Conservation (phyloP, 1,139 yeast species). For the Taphrina flavorubra region DNA sequence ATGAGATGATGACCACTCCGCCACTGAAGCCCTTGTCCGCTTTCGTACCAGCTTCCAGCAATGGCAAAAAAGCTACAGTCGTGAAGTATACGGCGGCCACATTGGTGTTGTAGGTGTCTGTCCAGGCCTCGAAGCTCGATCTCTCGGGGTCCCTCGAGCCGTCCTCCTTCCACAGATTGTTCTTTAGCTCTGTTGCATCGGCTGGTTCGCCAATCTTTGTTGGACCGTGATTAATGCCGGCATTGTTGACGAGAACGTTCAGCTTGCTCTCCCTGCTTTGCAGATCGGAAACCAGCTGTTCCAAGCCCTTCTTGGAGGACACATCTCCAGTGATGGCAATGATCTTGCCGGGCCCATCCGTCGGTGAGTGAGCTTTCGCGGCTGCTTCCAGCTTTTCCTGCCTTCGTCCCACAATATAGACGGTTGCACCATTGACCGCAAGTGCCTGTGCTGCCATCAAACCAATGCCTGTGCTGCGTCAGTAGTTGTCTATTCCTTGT, state of each 20-base stretch:
- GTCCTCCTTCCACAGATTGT: conserved; percentile 27
- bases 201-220: conserved; percentile 8
- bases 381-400: conserved; percentile 54
- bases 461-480: background rate
- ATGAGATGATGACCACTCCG: conserved; percentile 30
- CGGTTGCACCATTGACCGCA: conserved; percentile 55
- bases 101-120: conserved; percentile 31
- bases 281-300: conserved; percentile 41
- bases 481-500: too few relatives aligned
- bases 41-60: conserved; percentile 31
- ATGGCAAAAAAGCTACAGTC: conserved; percentile 36
- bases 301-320: conserved; percentile 44
- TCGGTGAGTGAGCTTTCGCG: conserved; percentile 49
- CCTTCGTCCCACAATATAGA: conserved; percentile 56
- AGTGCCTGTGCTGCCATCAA: conserved; percentile 45
- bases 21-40: conserved; percentile 33
- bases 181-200: conserved; percentile 30
- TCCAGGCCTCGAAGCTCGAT: conserved; percentile 33
- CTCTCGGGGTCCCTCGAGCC: conserved; percentile 13
- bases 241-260: conserved; percentile 46
- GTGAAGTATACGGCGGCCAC: conserved; percentile 44
- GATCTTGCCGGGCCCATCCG: conserved; percentile 46
- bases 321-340: conserved; percentile 45
- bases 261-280: conserved; percentile 45
- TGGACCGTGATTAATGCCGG: conserved; percentile 44